phyloP scores from a whole-genome alignment of 2,329 filamentous ascomycete genomes.

The Didymella pomorum region DNA sequence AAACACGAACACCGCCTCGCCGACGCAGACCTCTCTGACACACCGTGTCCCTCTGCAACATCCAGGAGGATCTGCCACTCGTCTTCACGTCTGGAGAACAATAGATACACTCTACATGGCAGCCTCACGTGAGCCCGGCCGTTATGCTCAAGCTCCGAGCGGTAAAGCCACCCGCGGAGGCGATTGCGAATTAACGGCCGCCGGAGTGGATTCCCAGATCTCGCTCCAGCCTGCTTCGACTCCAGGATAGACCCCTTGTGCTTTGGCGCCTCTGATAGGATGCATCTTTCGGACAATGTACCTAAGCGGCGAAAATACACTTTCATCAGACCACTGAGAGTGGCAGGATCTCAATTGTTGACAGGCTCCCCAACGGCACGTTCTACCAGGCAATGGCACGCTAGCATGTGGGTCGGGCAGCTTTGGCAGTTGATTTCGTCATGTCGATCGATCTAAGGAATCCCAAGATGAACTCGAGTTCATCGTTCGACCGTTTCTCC shows the following conservation, averaged over 20 bases:
- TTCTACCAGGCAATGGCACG: constrained; percentile 14
- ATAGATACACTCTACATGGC: background rate
- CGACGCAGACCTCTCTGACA: constrained; percentile 1
- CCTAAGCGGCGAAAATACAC: background rate
- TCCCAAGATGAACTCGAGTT: constrained; percentile 8
- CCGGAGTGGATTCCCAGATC: constrained; percentile 14
- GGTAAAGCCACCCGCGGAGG: constrained; percentile 7
- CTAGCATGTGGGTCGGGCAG: constrained; percentile 23
- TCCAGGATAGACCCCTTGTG: background rate
- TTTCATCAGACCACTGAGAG: constrained; percentile 6
- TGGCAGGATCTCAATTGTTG: constrained; percentile 1
- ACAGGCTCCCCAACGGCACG: constrained; percentile 13
- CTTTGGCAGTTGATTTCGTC: constrained; percentile 25
- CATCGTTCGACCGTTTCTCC: constrained; percentile 10
- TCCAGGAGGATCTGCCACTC: background rate
- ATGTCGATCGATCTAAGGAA: constrained; percentile 16
- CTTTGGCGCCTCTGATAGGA: constrained; percentile 10
- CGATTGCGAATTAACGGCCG: constrained; percentile 15
- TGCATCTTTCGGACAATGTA: background rate
- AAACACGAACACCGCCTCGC: constrained; percentile 14
- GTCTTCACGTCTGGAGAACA: too few relatives aligned
- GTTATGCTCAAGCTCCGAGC: constrained; percentile 7
- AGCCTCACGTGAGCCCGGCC: constrained; percentile 8
- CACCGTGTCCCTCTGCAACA: constrained; percentile 1
- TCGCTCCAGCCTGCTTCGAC: background rate